Conservation (phyloP, 768 basidiomycete species). For the Pisolithus microcarpus region DNA sequence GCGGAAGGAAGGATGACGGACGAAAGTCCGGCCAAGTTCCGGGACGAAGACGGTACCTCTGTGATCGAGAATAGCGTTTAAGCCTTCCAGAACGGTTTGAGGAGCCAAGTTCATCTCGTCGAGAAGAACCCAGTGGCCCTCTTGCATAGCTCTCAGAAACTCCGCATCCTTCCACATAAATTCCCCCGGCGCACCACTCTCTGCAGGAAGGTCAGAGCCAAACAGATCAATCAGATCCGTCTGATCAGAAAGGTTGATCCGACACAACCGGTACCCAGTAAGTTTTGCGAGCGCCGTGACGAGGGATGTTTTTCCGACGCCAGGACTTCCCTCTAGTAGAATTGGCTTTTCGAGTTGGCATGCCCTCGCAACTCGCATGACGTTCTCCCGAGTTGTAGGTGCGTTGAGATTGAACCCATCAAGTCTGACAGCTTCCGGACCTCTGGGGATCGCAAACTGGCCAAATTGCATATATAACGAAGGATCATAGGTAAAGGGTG, state of each 20-base stretch:
- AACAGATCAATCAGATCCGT: constrained; percentile 95
- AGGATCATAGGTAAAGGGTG: constrained; percentile 27
- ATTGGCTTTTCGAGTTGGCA: constrained; percentile 89
- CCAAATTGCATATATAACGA: constrained; percentile 51
- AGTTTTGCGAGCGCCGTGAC: constrained; percentile 79
- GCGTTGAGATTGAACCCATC: constrained; percentile 74
- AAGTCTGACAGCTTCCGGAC: constrained; percentile 31
- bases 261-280: constrained; percentile 70
- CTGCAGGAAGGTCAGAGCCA: constrained; percentile 92
- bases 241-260: constrained; percentile 97
- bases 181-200: constrained; percentile 84
- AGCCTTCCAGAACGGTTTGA: constrained; percentile 91
- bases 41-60: constrained; percentile 93
- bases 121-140: constrained; percentile 96
- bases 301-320: constrained; percentile 96
- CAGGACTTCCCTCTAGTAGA: constrained; percentile 93
- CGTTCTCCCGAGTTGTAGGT: constrained; percentile 84
- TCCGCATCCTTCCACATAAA: constrained; percentile 98
- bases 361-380: constrained; percentile 81
- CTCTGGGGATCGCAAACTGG: constrained; percentile 63
- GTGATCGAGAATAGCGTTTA: constrained; percentile 94
- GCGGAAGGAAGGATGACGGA: constrained; percentile 86
- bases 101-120: constrained; percentile 99
- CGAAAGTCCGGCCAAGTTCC: constrained; percentile 85
- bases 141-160: constrained; percentile 85